A percentile compares a stretch with the other conserved stretches of the same genome.
These are phyloP conservation scores for Penicillium sclerotigenum DNA, from an alignment of 2,329 filamentous ascomycete species.

Conservation along the genomic window DNA sequence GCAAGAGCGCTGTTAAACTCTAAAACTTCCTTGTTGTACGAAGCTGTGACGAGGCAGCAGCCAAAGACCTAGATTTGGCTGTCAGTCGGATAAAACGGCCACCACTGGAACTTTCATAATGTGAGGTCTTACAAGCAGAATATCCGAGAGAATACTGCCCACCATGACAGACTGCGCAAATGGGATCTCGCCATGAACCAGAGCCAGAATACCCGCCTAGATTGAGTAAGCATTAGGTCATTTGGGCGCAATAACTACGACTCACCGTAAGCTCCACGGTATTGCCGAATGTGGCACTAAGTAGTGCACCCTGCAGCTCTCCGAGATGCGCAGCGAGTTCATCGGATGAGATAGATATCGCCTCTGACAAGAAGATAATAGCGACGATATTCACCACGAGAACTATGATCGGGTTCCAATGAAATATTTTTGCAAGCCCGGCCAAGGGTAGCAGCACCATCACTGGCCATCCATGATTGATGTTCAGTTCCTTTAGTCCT, in stretches of 20 bases:
- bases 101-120: background rate
- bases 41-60: constrained; percentile 69
- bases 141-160: constrained; percentile 82
- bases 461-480: background rate
- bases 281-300: constrained; percentile 13
- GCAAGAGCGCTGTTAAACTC: constrained; percentile 39
- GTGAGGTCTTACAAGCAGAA: constrained; percentile 58
- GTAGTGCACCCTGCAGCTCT: constrained; percentile 12
- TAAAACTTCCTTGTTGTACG: constrained; percentile 64
- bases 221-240: background rate
- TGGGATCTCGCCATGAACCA: constrained; percentile 74
- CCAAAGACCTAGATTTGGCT: constrained; percentile 51
- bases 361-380: constrained; percentile 9
- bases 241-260: background rate
- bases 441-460: constrained; percentile 9
- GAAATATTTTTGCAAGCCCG: constrained; percentile 3
- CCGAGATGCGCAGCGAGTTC: constrained; percentile 8
- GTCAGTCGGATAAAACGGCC: background rate
- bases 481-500: background rate
- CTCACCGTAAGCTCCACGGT: constrained; percentile 14
- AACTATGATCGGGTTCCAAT: constrained; percentile 9
- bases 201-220: constrained; percentile 73
- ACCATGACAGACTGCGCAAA: constrained; percentile 91
- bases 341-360: constrained; percentile 9
- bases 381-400: constrained; percentile 11